Evolutionary conservation across 1,139 yeast species (phyloP), one percentile per base, ranked within the genome.

Genomic region (Hemisphaericaspora xylanilytica): DNA sequence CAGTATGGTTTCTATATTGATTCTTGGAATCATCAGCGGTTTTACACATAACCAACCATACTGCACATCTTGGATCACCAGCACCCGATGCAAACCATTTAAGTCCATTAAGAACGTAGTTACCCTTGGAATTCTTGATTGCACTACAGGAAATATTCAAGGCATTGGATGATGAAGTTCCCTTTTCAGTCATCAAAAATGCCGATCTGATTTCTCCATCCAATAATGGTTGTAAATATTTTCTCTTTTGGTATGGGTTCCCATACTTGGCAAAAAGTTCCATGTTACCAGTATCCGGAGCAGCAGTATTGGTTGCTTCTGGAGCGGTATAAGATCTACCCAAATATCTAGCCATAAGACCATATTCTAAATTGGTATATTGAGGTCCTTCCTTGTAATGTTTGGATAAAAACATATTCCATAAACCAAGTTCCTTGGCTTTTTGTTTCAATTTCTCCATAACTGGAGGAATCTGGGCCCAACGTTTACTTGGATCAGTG

Each of bases 41-140:
- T 55, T 79, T 71, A 47, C 85, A 82, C 84, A 82, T 80, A n/a
- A 78, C 75, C 38, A 82, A 65, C 82, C 85, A 78, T 36, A 74
- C 77, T 25, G 66, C 51, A 56, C 81, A 73, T 41, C 84, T 68
- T 17, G 86, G 86, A 56, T 82, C 87, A 15, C 85, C 87, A 27
- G 86, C 87, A 21, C 87, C 87, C 0, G 85, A 78, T 2, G 85
- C 83, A 73, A 82, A 81, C 88, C 88, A 82, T 55, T 82, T 82
- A 46, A 79, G 70, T 9, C 89, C 89, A 46, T 78, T 78, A 35
- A 82, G 50, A 3, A 80, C 78, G 48, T 71, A 78, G 47, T 77
- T 70, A 3, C 78, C 78, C n/a, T 41, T 42, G 5, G 62, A 61
- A 35, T 77, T 75, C 43, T 53, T 52, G 15, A 44, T 52, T 33